Conservation (phyloP, 208 protist genomes). For the Zelonia costaricensis region DNA sequence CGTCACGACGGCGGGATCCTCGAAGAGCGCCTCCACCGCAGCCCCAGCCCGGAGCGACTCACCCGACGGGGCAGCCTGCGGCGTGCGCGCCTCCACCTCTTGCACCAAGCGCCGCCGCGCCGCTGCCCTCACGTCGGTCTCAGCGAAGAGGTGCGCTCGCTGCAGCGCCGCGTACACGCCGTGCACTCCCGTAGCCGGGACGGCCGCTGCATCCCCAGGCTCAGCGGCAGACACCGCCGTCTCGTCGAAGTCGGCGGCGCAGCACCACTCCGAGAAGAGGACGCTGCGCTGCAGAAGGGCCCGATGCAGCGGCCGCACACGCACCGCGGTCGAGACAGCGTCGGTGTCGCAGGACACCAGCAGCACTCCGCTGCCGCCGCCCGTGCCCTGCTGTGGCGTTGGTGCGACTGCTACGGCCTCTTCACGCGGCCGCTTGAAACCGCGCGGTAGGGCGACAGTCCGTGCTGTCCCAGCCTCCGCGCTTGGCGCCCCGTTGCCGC, state of each 20-base stretch:
- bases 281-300: conserved; percentile 12
- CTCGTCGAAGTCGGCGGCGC: conserved; percentile 21
- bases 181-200: neutral
- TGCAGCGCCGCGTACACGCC: conserved; percentile 16
- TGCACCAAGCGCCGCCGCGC: neutral
- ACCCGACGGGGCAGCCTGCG: neutral
- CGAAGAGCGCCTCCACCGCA: conserved; percentile 7
- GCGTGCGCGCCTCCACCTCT: neutral
- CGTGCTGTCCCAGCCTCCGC: no score
- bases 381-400: no score
- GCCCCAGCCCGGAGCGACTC: neutral
- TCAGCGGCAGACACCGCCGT: neutral
- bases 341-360: neutral
- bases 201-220: neutral
- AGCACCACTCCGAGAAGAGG: conserved; percentile 30
- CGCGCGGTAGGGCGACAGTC: no score
- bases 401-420: no score
- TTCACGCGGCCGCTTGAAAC: no score
- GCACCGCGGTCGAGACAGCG: neutral
- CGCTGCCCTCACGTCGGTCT: no score
- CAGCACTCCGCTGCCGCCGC: neutral
- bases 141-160: no score
- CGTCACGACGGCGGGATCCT: neutral
- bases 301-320: conserved; percentile 10
- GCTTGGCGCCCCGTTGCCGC: no score